Base-by-base conservation (phyloP, 306 rosid genomes). In the Bauhinia variegata region DNA sequence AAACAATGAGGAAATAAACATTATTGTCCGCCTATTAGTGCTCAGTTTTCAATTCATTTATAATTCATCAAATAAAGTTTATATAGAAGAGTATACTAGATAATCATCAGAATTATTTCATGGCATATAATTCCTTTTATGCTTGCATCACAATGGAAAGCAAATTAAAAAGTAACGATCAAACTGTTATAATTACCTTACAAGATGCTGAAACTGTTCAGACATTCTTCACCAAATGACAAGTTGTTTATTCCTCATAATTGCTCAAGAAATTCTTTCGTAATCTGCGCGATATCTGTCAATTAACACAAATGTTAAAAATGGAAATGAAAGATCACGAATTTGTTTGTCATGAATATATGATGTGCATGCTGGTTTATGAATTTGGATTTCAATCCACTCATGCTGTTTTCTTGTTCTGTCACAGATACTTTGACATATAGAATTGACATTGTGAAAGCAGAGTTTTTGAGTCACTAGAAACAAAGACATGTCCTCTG, bases 401-500 rank as follows among this genome's bases (percentile, higher is more conserved):
- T n/a, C n/a, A n/a, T n/a, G n/a, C n/a, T 57, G 30, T 47, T 57
- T 69, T 17, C 54, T 48, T 16, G 15, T 14, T 58, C 7, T 75
- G 51, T 13, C 33, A 47, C 43, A 42, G 54, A 19, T 48, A 58
- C 36, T 58, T 57, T 48, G 34, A 37, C 31, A 5, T 5, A 42
- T 3, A 30, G 50, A 14, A 43, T 17, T 54, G 30, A 31, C 37
- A 41, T 41, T 57, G n/a, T 5, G 4, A 36, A 42, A 14, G 23
- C 10, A 59, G 31, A 73, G 23, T 13, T 64, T 64, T 11, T 23
- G 56, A 31, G 31, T 11, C 16, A 19, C 31, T 18, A 6, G n/a
- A 42, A 15, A 7, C 12, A 47, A 41, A 33, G 42, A 5, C 58
- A 78, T 78, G 79, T 17, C 62, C 31, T 75, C 67, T 44, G 3